Evolutionary conservation across 2,329 filamentous ascomycete genomes (phyloP), one percentile per base, ranked within the genome.

Genomic region (Allantophomopsis lycopodina): DNA sequence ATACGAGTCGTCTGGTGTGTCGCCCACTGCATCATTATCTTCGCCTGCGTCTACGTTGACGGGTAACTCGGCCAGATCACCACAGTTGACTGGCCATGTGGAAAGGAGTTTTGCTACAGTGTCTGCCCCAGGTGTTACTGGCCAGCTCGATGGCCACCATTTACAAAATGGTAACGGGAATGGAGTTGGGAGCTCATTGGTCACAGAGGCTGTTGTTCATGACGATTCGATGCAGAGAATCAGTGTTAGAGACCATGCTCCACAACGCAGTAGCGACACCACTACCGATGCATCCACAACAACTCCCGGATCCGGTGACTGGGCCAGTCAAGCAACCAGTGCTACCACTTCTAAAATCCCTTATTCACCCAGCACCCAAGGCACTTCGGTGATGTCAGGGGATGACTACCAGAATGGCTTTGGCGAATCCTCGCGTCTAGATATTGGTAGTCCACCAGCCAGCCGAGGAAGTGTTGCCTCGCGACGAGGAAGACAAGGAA

Each of bases 271-370:
- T 40, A 79, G 74, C 53, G 73, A 78, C 50, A 72, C 71, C 3
- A 79, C 75, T 0, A 79, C 75, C 0, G 74, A 79, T 40, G 71
- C 69, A 35, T 74, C 73, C 53, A 65, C 61, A 34, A 73, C 71
- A 7, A 66, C 62, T 2, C 68, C 66, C 1, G 65, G 62, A 36
- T 64, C 66, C 0, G 72, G 68, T 8, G 75, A 79, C 48, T 78
- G 73, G 71, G 69, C 70, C 2, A 76, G 71, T 4, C 73, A 78
- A 47, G 71, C 68, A 4, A 79, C 74, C 12, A 77, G 72, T 48
- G 73, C 73, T 7, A 75, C 73, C 2, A 78, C 73, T 2, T 69
- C 72, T 37, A 77, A 76, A 56, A 69, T 76, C 68, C 73, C 75
- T 3, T 58, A 78, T 30, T 79, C 75, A 17, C 76, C 76, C 2